A percentile compares a stretch with the other conserved stretches of the same genome.
These are phyloP conservation scores for Malus hybrid DNA, from an alignment of 331 rosid genomes.

Conservation along the genomic window DNA sequence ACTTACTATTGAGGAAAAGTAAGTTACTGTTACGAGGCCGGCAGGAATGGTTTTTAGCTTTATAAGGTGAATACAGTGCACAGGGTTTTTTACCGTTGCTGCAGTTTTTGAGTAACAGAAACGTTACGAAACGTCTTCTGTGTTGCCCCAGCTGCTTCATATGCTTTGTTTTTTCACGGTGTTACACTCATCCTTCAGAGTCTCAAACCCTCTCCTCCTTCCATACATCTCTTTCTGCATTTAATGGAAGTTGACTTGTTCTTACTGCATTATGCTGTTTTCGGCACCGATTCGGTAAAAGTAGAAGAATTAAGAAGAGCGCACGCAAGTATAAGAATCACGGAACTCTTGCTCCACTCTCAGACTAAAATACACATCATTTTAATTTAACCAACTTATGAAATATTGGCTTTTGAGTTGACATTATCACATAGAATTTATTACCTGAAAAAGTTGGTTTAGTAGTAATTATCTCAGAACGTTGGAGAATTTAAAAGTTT, in stretches of 20 bases:
- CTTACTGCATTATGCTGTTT: not conserved
- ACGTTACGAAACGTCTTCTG: not conserved
- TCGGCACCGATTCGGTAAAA: not conserved
- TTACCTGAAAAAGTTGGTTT: not conserved
- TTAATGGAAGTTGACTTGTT: constrained; percentile 2
- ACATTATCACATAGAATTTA: not conserved
- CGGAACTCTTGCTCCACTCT: not conserved
- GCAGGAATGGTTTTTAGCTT: not conserved
- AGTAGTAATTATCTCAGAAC: too few relatives aligned
- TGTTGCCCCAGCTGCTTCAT: not conserved
- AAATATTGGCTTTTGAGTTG: not conserved
- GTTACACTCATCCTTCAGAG: not conserved
- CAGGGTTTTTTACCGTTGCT: not conserved
- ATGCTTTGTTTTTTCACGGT: not conserved
- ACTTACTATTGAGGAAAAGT: not conserved
- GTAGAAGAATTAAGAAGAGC: not conserved
- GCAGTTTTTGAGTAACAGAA: constrained; percentile 18
- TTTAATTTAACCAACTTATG: not conserved
- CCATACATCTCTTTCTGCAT: not conserved
- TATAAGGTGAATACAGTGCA: not conserved
- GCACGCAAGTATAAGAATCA: not conserved
- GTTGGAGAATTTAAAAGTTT: not conserved
- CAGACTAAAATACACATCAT: not conserved
- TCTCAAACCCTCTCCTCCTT: not conserved
- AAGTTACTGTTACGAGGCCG: not conserved